Evolutionary conservation across 2,329 filamentous ascomycete genomes (phyloP).

Genomic region (Tolypocladium ovalisporum): DNA sequence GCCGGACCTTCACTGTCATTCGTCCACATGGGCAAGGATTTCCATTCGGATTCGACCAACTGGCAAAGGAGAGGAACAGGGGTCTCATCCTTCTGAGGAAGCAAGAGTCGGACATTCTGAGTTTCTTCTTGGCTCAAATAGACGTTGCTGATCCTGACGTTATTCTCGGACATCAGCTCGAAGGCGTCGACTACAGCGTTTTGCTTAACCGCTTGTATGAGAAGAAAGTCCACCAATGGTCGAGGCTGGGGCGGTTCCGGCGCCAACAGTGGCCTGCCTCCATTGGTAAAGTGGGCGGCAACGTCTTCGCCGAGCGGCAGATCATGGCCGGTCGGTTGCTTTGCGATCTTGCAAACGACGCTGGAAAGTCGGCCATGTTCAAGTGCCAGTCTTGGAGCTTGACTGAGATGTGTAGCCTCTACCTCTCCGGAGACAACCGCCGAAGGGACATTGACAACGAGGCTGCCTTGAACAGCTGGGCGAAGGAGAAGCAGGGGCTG

Average conservation of each 20-base stretch:
- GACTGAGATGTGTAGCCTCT: constrained; percentile 93
- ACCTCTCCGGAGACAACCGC: constrained; percentile 60
- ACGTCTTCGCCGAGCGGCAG: constrained; percentile 88
- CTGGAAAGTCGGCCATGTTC: constrained; percentile 92
- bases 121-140: constrained; percentile 80
- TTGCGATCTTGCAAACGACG: constrained; percentile 91
- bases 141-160: constrained; percentile 88
- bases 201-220: constrained; percentile 78
- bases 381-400: constrained; percentile 98
- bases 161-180: constrained; percentile 86
- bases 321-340: constrained; percentile 80
- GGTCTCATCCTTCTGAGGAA: constrained; percentile 73
- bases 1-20: constrained; percentile 84
- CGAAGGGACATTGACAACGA: constrained; percentile 86
- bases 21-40: constrained; percentile 68
- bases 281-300: constrained; percentile 75
- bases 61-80: constrained; percentile 59
- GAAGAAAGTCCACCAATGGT: constrained; percentile 90
- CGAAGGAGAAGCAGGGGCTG: constrained; percentile 64
- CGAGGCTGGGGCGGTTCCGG: constrained; percentile 78
- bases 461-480: constrained; percentile 74
- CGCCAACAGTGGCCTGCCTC: constrained; percentile 77
- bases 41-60: constrained; percentile 75
- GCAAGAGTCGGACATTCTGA: constrained; percentile 74
- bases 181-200: constrained; percentile 92